Conservation (phyloP, 2,329 filamentous ascomycete species). For the Hypoxylon sp. region DNA sequence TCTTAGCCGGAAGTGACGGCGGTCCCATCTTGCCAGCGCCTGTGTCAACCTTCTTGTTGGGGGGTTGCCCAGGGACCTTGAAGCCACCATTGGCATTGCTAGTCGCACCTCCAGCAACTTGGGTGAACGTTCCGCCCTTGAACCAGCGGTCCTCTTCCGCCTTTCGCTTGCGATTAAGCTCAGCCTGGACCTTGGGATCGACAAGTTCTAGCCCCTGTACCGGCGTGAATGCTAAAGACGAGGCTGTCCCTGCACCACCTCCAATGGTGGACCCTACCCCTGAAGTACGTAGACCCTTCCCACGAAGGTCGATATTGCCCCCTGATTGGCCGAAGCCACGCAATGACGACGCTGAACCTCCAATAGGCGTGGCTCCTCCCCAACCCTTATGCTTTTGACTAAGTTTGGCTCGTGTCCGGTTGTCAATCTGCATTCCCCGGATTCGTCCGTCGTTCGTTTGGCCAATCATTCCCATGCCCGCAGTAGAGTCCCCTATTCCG, state of each 20-base stretch:
- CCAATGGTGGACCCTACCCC: slow-evolving; percentile 83
- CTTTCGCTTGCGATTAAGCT: slow-evolving; percentile 90
- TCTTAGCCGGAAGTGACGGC: slow-evolving; percentile 50
- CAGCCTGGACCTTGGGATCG: slow-evolving; percentile 90
- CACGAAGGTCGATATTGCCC: slow-evolving; percentile 77
- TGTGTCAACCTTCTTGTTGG: slow-evolving; percentile 80
- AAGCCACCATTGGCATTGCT: slow-evolving; percentile 72
- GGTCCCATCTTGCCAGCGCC: slow-evolving; percentile 68
- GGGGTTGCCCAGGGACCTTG: slow-evolving; percentile 84
- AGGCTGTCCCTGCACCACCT: slow-evolving; percentile 80
- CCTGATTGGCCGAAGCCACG: slow-evolving; percentile 80
- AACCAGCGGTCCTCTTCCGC: slow-evolving; percentile 97
- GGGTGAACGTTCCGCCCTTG: slow-evolving; percentile 96
- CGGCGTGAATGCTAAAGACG: slow-evolving; percentile 91
- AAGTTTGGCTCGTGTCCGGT: slow-evolving; percentile 92
- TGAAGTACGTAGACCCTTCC: slow-evolving; percentile 83
- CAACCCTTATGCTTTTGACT: slow-evolving; percentile 97
- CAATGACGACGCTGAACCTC: slow-evolving; percentile 83
- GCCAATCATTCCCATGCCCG: slow-evolving; percentile 96
- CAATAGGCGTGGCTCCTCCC: slow-evolving; percentile 78
- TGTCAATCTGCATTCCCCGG: slow-evolving; percentile 89
- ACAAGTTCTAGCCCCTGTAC: slow-evolving; percentile 96
- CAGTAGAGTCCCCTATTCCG: slow-evolving; percentile 85
- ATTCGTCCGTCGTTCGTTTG: slow-evolving; percentile 90
- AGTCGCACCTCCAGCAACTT: slow-evolving; percentile 71